Percentiles rank a stretch among this genome's conserved stretches.
phyloP scores from a whole-genome alignment of 2,329 filamentous ascomycete species.

The Sarocladium kiliense region DNA sequence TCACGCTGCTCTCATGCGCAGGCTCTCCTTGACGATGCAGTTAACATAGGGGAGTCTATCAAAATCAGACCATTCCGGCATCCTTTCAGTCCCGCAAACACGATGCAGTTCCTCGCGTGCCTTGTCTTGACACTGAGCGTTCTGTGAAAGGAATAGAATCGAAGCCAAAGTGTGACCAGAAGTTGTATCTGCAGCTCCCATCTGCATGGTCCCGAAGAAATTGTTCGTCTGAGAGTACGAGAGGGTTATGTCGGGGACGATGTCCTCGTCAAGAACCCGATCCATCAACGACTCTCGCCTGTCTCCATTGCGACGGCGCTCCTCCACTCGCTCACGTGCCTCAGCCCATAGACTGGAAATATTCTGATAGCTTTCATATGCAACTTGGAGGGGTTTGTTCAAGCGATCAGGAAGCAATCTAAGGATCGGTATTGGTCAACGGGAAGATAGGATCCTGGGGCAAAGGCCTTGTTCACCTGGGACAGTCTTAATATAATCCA shows the following conservation, averaged over 20 bases:
- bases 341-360: conserved; percentile 1
- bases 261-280: background rate
- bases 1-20: conserved; percentile 2
- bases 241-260: background rate
- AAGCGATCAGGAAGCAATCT: background rate
- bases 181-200: background rate
- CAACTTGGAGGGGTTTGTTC: background rate
- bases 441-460: background rate
- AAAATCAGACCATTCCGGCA: conserved; percentile 23
- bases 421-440: conserved; percentile 1
- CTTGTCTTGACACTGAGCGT: conserved; percentile 17
- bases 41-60: conserved; percentile 10
- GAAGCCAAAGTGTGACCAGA: conserved; percentile 4
- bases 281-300: background rate
- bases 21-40: conserved; percentile 3
- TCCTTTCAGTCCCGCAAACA: conserved; percentile 12
- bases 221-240: background rate
- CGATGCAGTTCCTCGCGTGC: conserved; percentile 23
- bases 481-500: background rate
- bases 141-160: background rate
- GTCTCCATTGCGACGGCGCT: background rate
- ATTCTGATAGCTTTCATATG: background rate
- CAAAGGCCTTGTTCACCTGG: background rate
- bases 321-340: background rate
- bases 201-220: conserved; percentile 1